These are phyloP conservation scores for Sporodiniella umbellata DNA, from an alignment of 371 early-diverging fungal genomes.

Conservation along the genomic window DNA sequence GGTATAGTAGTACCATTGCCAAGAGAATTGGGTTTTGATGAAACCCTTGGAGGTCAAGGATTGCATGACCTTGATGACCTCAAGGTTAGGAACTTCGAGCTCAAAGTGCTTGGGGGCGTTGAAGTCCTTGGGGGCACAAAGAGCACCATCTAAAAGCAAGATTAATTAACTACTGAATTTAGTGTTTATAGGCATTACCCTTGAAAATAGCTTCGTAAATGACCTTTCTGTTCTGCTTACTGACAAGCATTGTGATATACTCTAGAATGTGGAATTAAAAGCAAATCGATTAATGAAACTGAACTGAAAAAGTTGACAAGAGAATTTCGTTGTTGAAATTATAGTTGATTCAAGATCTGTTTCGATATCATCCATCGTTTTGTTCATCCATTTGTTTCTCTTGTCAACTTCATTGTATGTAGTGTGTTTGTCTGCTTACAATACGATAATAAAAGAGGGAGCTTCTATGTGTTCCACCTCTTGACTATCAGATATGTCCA, in stretches of 20 bases:
- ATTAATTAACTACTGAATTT: too few relatives aligned
- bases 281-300: not conserved
- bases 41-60: conserved; percentile 92
- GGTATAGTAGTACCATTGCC: conserved; percentile 99
- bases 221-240: conserved; percentile 91
- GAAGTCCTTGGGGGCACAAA: conserved; percentile 98
- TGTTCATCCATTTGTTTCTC: conserved; percentile 1
- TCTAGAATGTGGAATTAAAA: conserved; percentile 1
- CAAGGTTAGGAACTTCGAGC: conserved; percentile 93
- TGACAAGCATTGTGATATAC: conserved; percentile 82
- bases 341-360: not conserved
- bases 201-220: conserved; percentile 90
- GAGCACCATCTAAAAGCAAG: conserved; percentile 78
- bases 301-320: not conserved
- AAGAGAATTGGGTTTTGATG: conserved; percentile 96
- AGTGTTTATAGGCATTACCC: conserved; percentile 39
- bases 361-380: not conserved
- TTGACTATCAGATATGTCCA: conserved; percentile 1
- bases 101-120: conserved; percentile 92
- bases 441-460: conserved; percentile 33
- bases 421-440: conserved; percentile 19
- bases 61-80: conserved; percentile 98
- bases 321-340: not conserved
- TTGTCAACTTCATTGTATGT: conserved; percentile 2
- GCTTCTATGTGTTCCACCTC: conserved; percentile 18